Evolutionary conservation across 2,329 filamentous ascomycete genomes (phyloP), one percentile per base, ranked within the genome.

Genomic region (Graphiopsis chlorocephala): DNA sequence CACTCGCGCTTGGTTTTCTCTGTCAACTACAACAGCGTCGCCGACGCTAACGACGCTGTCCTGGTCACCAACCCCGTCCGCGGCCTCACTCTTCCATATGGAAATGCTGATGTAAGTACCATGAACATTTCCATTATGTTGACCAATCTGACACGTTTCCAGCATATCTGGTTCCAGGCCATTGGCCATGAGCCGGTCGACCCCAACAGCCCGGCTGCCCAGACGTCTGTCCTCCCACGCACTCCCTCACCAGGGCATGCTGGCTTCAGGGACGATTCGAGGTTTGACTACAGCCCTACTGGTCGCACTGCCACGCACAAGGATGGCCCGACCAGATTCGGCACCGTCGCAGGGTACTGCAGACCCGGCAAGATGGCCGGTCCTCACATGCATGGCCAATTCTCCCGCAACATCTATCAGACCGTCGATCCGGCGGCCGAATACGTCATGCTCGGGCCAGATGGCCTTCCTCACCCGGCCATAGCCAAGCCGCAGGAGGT

Each of bases 401-500:
- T n/a, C 15, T 15, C 26, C 55, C 55, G 17, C 12, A 15, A 17
- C 55, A 45, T 58, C 33, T 58, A 45, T 14, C n/a, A 47, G 42
- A 25, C 38, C 35, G 38, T 12, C 42, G 38, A 60, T 23, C 38
- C 57, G 8, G 17, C 23, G 3, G 20, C 33, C 4, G 23, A 28
- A 14, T n/a, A 11, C 23, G 23, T 12, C 20, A 57, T 57, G 55
- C 31, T 38, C 31, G 33, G 23, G 12, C 15, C 14, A 33, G 31
- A 38, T 4, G 55, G 55, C 4, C 31, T 4, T 14, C 14, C 20
- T 23, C 55, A 57, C 55, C 55, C 31, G 6, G 33, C 14, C n/a
- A n/a, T 17, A 17, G 29, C 55, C 29, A 52, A 28, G 29, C 59
- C 77, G 63, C 80, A 82, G 68, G 72, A 71, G 42, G 78, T 83